These are phyloP conservation scores for Echites panduratus DNA, from an alignment of 257 asterid genomes.

Conservation along the genomic window DNA sequence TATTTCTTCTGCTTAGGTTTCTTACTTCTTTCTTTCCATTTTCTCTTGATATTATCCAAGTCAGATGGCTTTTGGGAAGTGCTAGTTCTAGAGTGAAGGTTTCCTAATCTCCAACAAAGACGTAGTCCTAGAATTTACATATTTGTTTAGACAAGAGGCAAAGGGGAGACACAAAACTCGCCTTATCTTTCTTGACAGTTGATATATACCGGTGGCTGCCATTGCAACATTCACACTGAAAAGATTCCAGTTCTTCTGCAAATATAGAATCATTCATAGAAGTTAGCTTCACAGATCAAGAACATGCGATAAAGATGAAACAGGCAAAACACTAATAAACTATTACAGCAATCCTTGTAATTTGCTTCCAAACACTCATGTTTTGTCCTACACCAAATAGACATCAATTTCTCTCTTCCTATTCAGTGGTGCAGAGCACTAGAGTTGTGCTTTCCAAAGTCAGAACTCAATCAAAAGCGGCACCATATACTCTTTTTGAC, in stretches of 20 bases:
- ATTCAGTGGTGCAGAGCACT: not conserved
- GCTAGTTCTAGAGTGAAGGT: not conserved
- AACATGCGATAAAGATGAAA: not conserved
- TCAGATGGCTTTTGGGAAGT: not conserved
- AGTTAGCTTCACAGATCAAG: not conserved
- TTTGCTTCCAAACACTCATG: not conserved
- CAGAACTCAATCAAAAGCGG: too few relatives aligned
- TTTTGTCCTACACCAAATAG: not conserved
- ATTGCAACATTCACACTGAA: conserved; percentile 81
- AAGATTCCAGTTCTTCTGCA: conserved; percentile 95
- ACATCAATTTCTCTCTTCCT: not conserved
- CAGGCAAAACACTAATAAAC: not conserved
- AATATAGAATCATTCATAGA: conserved; percentile 18
- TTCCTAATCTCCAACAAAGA: not conserved
- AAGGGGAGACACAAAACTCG: conserved; percentile 19
- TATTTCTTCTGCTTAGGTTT: not conserved
- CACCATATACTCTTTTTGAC: too few relatives aligned
- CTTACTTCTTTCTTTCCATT: not conserved
- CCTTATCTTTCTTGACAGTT: conserved; percentile 71
- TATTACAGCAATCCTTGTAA: too few relatives aligned
- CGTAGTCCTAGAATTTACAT: not conserved
- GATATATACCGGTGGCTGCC: conserved; percentile 90
- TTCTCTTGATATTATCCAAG: not conserved
- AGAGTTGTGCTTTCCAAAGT: not conserved
- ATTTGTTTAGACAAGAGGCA: not conserved